Base-by-base conservation (phyloP, 305 asterid species). In the Fraxinus latifolia region DNA sequence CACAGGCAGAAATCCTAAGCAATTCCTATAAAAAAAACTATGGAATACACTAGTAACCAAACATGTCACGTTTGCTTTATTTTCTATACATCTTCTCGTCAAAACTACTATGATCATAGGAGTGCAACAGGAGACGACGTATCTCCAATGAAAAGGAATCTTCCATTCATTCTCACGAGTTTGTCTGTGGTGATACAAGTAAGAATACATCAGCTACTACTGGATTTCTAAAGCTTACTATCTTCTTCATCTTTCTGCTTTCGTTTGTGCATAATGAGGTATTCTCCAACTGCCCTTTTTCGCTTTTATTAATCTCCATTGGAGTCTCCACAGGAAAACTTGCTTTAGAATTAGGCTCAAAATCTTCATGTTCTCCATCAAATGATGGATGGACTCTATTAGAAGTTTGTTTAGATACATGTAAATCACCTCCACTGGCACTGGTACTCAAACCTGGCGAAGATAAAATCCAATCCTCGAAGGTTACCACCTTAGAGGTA, bases 191-290 rank as follows among this genome's bases (percentile, higher is more conserved):
- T 21, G 89, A 75, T 50, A 82, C 77, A 34, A 86, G 77, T 19
- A 85, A 58, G 82, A 88, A 88, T 36, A 86, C 62, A 15, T 88
- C 88, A 33, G 87, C 90, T 19, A 87, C 87, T 83, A 82, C 88
- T 36, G 91, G 93, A 39, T 81, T 73, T 77, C 85, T 87, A n/a
- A 88, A 91, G 19, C 89, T 87, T 67, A 86, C 93, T 74, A 39
- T 88, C 79, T 88, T 88, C 91, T 87, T 90, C 31, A 70, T 36
- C 74, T 85, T 82, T 44, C 79, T 81, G 19, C 79, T 82, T 39
- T 68, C 78, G 44, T 44, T 55, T 70, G 15, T 65, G 33, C 79
- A 33, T 0, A 71, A 78, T 21, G 87, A 75, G 36, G 79, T 71
- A 74, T 74, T 82, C 68, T 50, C 84, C 77, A n/a, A 19, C 75